A percentile compares a stretch with the other conserved stretches of the same genome.
Conservation (phyloP, 768 basidiomycete genomes). For the Psilocybe azurescens region DNA sequence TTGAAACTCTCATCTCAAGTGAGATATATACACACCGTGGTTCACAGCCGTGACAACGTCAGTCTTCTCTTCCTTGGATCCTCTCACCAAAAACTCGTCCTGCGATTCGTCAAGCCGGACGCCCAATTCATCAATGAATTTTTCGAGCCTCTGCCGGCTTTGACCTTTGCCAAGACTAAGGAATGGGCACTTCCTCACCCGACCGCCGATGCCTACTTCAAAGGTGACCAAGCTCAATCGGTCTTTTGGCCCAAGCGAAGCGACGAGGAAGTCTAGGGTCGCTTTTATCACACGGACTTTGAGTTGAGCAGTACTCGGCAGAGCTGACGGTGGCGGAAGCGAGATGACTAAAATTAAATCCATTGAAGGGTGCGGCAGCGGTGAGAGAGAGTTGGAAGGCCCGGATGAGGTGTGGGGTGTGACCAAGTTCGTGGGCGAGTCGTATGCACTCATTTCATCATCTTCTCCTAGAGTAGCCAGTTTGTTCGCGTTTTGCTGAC, state of each 20-base stretch:
- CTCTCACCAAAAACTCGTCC: conserved; percentile 67
- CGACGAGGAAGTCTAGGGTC: conserved; percentile 86
- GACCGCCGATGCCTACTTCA: conserved; percentile 83
- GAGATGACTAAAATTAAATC: conserved; percentile 94
- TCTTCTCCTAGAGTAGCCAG: conserved; percentile 74
- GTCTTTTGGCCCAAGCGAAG: conserved; percentile 77
- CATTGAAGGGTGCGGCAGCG: conserved; percentile 84
- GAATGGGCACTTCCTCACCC: conserved; percentile 94
- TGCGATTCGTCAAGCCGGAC: conserved; percentile 43
- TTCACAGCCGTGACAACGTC: conserved; percentile 99
- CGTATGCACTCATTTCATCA: conserved; percentile 66
- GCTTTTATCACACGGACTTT: conserved; percentile 90
- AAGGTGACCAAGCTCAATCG: conserved; percentile 92
- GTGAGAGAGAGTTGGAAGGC: conserved; percentile 80
- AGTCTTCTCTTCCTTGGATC: conserved; percentile 89
- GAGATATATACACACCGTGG: conserved; percentile 58
- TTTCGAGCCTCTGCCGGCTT: conserved; percentile 71
- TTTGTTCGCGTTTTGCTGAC: conserved; percentile 45
- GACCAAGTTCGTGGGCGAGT: conserved; percentile 61
- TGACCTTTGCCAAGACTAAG: conserved; percentile 71
- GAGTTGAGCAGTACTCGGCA: conserved; percentile 80
- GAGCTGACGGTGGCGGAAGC: conserved; percentile 73
- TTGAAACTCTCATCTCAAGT: not conserved
- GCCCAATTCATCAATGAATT: conserved; percentile 79
- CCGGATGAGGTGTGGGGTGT: conserved; percentile 76